Base-by-base conservation (phyloP, 2,329 filamentous ascomycete genomes). In the Ceratocystis alfenasii region DNA sequence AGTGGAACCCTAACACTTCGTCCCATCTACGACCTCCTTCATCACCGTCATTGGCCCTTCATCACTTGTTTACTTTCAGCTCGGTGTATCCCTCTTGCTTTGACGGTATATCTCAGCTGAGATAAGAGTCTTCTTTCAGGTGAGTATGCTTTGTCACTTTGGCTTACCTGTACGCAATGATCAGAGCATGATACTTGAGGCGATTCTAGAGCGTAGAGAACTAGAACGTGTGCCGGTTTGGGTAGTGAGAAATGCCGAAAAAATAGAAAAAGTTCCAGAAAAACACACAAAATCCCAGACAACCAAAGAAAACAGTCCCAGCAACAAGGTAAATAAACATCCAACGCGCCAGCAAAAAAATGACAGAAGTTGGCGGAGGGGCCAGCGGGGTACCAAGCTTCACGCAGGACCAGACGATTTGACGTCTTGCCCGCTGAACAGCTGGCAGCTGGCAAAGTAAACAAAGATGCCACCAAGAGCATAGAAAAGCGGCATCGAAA, bases 71-170 rank as follows among this genome's bases (percentile, higher is more conserved):
- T 59, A 59, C 55, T 59, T 59, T 15, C 28, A n/a, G 33, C 28
- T 59, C 7, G 3, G n/a, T 15, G 30, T 36, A 36, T 17, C 15
- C 55, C 10, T n/a, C 28, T 36, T 33, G 55, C 55, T 33, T 59
- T 36, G 55, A 59, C 55, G 17, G 28, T 36, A 59, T 59, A 59
- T 20, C n/a, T 59, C 55, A 36, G 28, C 55, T 36, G 55, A 59
- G 17, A n/a, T 59, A 59, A 59, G 55, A 59, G 55, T 6, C 12
- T 59, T 59, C 55, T 59, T 59, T 59, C 55, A 59, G 55, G 55
- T 59, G 55, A 59, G 55, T 59, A 59, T 30, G 55, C 55, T 59
- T 59, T 36, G 55, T 59, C 55, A n/a, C 17, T 36, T 59, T 36
- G 55, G 55, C 7, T 0, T 59, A 59, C 55, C 55, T 59, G 17